Conservation (phyloP, 2,329 filamentous ascomycete species). For the Pestalotiopsis sp. region DNA sequence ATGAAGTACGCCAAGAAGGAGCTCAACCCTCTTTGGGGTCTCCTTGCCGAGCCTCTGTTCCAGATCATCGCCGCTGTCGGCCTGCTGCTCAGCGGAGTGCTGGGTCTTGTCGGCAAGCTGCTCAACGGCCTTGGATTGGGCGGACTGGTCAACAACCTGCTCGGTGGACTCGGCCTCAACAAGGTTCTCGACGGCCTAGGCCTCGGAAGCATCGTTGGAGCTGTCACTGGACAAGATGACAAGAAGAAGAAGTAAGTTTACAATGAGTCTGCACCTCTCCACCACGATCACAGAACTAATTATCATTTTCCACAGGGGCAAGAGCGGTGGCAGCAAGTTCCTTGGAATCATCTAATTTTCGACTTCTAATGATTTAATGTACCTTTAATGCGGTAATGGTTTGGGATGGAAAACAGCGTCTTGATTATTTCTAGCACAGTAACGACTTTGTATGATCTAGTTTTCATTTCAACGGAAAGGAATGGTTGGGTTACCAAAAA, state of each 20-base stretch:
- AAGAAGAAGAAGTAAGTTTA: slow-evolving; percentile 29
- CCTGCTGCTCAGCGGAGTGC: slow-evolving; percentile 77
- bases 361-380: background rate
- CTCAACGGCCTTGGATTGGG: slow-evolving; percentile 82
- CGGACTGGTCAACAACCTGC: slow-evolving; percentile 75
- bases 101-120: slow-evolving; percentile 80
- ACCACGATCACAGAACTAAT: background rate
- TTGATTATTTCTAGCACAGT: background rate
- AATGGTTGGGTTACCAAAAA: background rate
- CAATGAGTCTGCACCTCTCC: background rate
- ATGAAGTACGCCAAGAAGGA: slow-evolving; percentile 96
- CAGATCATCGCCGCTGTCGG: slow-evolving; percentile 92
- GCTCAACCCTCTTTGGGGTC: slow-evolving; percentile 84
- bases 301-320: background rate
- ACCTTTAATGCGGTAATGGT: background rate
- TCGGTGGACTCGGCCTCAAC: slow-evolving; percentile 76
- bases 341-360: slow-evolving; percentile 18
- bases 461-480: background rate
- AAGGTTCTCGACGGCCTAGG: slow-evolving; percentile 77
- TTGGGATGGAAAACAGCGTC: background rate
- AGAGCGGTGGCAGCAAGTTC: slow-evolving; percentile 13
- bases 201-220: slow-evolving; percentile 48
- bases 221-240: slow-evolving; percentile 45
- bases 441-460: slow-evolving; percentile 8
- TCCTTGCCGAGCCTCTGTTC: slow-evolving; percentile 83